These are phyloP conservation scores for Plasmodium adleri DNA, from an alignment of 169 alveolate species.

Conservation along the genomic window DNA sequence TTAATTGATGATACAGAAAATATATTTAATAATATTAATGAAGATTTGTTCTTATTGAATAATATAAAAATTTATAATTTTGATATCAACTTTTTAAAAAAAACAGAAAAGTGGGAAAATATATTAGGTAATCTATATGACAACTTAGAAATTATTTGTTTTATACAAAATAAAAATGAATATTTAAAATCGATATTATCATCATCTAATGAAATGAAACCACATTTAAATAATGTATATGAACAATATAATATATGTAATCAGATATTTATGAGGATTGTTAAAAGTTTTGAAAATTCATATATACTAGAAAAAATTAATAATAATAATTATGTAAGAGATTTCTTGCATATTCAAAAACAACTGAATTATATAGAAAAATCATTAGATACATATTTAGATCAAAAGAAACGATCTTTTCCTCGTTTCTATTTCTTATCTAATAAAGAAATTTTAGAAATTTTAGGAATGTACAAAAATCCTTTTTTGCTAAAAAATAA, in stretches of 20 bases:
- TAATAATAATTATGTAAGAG: conserved; percentile 87
- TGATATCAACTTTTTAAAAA: conserved; percentile 77
- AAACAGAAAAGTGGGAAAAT: conserved; percentile 92
- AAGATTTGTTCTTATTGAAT: conserved; percentile 70
- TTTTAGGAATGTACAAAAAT: conserved; percentile 94
- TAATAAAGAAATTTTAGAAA: conserved; percentile 94
- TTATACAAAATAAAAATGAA: conserved; percentile 91
- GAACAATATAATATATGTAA: conserved; percentile 86
- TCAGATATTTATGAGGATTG: conserved; percentile 82
- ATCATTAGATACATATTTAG: conserved; percentile 93
- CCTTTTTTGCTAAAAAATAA: conserved; percentile 93
- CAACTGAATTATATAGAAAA: conserved; percentile 93
- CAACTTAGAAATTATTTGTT: conserved; percentile 91
- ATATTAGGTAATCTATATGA: conserved; percentile 91
- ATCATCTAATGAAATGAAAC: conserved; percentile 77
- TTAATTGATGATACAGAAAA: conserved; percentile 40
- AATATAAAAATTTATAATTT: conserved; percentile 74
- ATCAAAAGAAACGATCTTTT: conserved; percentile 93
- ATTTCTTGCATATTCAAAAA: conserved; percentile 81
- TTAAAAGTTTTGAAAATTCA: conserved; percentile 63
- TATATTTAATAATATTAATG: conserved; percentile 60
- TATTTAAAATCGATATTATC: conserved; percentile 91
- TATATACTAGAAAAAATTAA: conserved; percentile 81
- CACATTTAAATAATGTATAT: conserved; percentile 81
- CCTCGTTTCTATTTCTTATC: conserved; percentile 97